Conservation (phyloP, 1,284 basidiomycete genomes). For the Phlebopus sp. region DNA sequence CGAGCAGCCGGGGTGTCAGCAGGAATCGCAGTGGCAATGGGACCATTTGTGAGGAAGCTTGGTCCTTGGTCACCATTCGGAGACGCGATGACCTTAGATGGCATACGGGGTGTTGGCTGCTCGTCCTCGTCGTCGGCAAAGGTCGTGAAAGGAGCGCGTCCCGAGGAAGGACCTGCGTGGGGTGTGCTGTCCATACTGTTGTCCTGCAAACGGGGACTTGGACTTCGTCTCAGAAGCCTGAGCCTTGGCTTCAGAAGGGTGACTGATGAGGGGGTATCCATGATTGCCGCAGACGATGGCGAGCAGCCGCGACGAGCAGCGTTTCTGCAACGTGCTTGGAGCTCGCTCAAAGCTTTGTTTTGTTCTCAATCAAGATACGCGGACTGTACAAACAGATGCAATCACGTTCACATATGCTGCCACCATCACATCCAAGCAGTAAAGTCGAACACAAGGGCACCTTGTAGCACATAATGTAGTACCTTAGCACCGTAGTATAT, state of each 20-base stretch:
- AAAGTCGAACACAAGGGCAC: too few species aligned
- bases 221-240: conserved; percentile 40
- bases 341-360: conserved; percentile 4
- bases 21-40: conserved; percentile 23
- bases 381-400: not conserved
- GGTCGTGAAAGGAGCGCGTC: conserved; percentile 29
- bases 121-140: conserved; percentile 43
- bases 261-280: conserved; percentile 21
- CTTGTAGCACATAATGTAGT: too few species aligned
- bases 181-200: conserved; percentile 29
- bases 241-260: conserved; percentile 40
- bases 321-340: conserved; percentile 12
- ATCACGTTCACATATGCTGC: too few species aligned
- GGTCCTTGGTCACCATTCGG: conserved; percentile 21
- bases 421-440: too few species aligned
- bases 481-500: too few species aligned
- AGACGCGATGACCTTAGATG: conserved; percentile 24
- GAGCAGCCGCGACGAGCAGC: conserved; percentile 10
- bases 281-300: conserved; percentile 8
- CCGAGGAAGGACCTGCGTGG: conserved; percentile 39
- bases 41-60: conserved; percentile 14
- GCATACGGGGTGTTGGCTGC: conserved; percentile 48
- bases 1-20: conserved; percentile 48
- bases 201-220: conserved; percentile 29
- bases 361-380: conserved; percentile 6